Percentiles rank a stretch among this genome's conserved stretches.
phyloP scores from a whole-genome alignment of 192 early-diverging fungal species.

The Coemansia sp. region DNA sequence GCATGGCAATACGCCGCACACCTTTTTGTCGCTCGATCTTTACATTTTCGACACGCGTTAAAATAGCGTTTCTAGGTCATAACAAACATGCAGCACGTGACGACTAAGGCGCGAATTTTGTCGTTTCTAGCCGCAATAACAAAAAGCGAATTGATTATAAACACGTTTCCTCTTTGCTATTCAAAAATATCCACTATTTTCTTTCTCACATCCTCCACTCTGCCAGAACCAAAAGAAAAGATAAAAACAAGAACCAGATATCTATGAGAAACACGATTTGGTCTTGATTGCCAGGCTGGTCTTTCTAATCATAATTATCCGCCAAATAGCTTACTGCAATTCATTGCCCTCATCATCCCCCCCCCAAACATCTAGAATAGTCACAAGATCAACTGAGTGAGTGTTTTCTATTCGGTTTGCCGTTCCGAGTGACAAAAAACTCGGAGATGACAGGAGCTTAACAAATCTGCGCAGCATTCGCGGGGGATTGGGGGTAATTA shows the following conservation, averaged over 20 bases:
- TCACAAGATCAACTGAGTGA: background rate
- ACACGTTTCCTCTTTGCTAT: background rate
- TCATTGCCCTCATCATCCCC: background rate
- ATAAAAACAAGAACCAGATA: background rate
- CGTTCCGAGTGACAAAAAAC: background rate
- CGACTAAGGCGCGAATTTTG: conserved; percentile 1
- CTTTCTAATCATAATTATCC: background rate
- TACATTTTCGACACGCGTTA: background rate
- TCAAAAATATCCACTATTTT: background rate
- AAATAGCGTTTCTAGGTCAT: background rate
- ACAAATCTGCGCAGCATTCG: background rate
- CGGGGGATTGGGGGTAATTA: background rate
- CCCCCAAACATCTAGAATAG: background rate
- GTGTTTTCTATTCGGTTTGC: background rate
- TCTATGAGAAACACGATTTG: background rate
- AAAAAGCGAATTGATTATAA: background rate
- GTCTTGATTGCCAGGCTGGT: background rate
- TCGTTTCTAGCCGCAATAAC: background rate
- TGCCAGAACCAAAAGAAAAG: background rate
- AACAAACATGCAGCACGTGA: background rate
- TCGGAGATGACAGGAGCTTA: background rate
- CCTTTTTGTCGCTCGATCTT: background rate
- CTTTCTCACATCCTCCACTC: background rate
- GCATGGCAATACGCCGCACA: background rate
- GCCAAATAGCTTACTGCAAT: background rate